A percentile compares a stretch with the other conserved stretches of the same genome.
Conservation (phyloP, 768 basidiomycete genomes). For the Mycena venus region DNA sequence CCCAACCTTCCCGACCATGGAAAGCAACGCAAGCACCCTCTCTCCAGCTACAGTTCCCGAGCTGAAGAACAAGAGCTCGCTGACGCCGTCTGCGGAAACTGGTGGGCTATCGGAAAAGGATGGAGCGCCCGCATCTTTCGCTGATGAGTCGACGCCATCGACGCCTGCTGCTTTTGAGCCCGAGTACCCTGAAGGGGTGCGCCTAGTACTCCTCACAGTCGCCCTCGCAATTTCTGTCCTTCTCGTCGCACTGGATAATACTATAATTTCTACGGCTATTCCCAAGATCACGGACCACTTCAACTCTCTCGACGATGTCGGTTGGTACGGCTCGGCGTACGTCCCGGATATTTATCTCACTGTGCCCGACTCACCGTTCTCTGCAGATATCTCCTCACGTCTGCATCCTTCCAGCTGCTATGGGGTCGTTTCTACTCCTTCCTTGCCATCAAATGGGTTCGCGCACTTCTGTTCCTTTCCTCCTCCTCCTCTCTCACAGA, state of each 20-base stretch:
- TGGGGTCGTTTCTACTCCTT: conserved; percentile 34
- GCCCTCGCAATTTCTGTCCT: conserved; percentile 25
- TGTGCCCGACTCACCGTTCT: background rate
- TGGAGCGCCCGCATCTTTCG: too few relatives aligned
- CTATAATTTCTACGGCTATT: conserved; percentile 6
- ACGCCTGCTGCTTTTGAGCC: conserved; percentile 6
- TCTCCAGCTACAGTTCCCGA: background rate
- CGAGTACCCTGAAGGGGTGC: conserved; percentile 21
- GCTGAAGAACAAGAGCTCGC: conserved; percentile 2
- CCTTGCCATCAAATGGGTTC: conserved; percentile 36
- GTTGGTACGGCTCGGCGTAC: conserved; percentile 19
- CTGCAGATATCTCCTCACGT: conserved; percentile 20
- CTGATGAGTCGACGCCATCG: background rate
- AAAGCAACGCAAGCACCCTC: background rate
- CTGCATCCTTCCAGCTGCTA: conserved; percentile 20
- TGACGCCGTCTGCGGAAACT: background rate
- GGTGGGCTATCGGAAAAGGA: background rate
- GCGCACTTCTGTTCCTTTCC: background rate
- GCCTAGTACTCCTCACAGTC: conserved; percentile 6
- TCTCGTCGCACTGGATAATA: conserved; percentile 20
- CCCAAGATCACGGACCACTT: conserved; percentile 23
- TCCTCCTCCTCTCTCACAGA: background rate
- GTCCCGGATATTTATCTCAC: background rate
- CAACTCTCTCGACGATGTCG: conserved; percentile 16
- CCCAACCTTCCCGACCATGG: background rate